Evolutionary conservation across 306 rosid genomes (phyloP).

Genomic region (Pachyrhizus erosus): DNA sequence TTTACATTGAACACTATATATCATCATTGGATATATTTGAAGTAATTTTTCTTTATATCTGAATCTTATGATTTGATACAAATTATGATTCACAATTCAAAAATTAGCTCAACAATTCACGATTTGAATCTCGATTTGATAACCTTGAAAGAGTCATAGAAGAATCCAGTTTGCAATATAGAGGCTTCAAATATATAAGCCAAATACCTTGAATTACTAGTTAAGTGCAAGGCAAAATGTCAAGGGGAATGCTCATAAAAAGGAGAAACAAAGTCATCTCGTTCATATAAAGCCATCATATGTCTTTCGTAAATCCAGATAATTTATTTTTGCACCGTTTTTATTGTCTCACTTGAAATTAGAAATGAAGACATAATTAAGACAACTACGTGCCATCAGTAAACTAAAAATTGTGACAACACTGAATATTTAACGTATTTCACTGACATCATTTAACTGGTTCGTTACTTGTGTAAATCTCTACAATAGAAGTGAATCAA

Average conservation of each 20-base stretch:
- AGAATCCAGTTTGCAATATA: constrained; percentile 14
- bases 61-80: too few relatives aligned
- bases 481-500: background rate
- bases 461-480: background rate
- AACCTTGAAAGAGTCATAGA: constrained; percentile 18
- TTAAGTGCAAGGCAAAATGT: background rate
- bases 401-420: background rate
- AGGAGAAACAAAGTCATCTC: background rate
- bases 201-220: background rate
- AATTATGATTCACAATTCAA: too few relatives aligned
- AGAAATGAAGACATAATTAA: background rate
- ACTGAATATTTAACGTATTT: background rate
- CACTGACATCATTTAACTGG: background rate
- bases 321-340: background rate
- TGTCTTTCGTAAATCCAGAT: background rate
- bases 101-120: too few relatives aligned
- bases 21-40: too few relatives aligned
- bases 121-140: too few relatives aligned
- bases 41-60: too few relatives aligned
- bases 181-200: background rate
- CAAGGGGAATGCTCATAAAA: background rate
- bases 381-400: background rate
- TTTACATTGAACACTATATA: too few relatives aligned
- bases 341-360: background rate
- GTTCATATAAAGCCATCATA: background rate